phyloP scores from a whole-genome alignment of 352 stramenopile genomes.

The Salisapilia sapeloensis region DNA sequence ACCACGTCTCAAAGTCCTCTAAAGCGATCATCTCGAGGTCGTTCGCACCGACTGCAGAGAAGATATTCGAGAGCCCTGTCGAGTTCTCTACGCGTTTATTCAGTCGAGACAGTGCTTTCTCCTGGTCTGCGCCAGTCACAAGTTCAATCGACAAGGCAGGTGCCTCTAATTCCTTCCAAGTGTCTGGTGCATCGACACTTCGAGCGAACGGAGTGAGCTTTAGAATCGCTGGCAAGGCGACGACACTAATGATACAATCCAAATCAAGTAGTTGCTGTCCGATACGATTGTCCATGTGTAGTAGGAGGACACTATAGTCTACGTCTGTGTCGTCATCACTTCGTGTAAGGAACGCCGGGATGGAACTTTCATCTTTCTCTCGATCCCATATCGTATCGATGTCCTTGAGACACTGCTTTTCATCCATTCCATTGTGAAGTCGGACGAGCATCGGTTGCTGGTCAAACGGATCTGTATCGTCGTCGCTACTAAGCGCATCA shows the following conservation, averaged over 20 bases:
- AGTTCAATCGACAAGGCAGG: constrained; percentile 25
- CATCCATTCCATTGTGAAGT: constrained; percentile 13
- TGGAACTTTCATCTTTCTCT: constrained; percentile 24
- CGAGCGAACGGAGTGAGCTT: constrained; percentile 59
- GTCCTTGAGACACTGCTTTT: constrained; percentile 19
- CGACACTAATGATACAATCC: constrained; percentile 29
- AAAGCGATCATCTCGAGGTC: constrained; percentile 18
- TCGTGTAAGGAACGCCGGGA: constrained; percentile 47
- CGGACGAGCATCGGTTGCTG: constrained; percentile 37
- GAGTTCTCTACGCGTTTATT: constrained; percentile 7
- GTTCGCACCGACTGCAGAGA: constrained; percentile 13
- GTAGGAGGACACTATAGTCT: constrained; percentile 27
- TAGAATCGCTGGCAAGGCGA: constrained; percentile 32
- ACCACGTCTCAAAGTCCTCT: constrained; percentile 45
- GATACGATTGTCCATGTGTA: constrained; percentile 23
- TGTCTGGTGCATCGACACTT: constrained; percentile 24
- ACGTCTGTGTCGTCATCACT: constrained; percentile 25
- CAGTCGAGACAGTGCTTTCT: constrained; percentile 10
- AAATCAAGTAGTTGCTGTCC: constrained; percentile 26
- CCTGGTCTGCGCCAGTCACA: constrained; percentile 15
- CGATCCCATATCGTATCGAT: constrained; percentile 26
- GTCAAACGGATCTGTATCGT: constrained; percentile 7
- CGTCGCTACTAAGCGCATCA: constrained; percentile 3
- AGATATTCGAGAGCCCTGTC: constrained; percentile 31
- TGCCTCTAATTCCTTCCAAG: too few species aligned